These are phyloP conservation scores for Chaetomiaceae sp. DNA, from an alignment of 2,329 filamentous ascomycete species.

Conservation along the genomic window DNA sequence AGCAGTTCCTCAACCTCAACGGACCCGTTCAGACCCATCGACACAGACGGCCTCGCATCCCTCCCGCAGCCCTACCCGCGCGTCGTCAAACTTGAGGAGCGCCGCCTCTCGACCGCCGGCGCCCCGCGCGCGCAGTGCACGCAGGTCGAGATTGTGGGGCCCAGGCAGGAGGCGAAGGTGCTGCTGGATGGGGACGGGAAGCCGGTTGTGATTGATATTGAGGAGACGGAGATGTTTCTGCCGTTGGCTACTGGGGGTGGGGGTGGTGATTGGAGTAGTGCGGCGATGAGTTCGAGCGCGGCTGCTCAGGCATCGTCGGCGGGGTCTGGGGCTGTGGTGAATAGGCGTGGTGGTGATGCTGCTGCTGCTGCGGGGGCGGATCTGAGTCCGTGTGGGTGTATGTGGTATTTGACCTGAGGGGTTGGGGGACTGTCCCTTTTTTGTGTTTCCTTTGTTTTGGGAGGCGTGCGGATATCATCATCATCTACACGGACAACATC, in stretches of 20 bases:
- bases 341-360: too few species aligned
- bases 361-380: constrained; percentile 27
- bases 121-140: constrained; percentile 40
- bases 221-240: constrained; percentile 33
- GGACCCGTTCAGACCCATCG: constrained; percentile 15
- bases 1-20: too few species aligned
- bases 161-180: constrained; percentile 35
- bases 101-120: constrained; percentile 36
- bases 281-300: too few species aligned
- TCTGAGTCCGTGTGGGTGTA: constrained; percentile 48
- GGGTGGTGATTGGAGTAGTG: too few species aligned
- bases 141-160: constrained; percentile 42
- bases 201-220: constrained; percentile 40
- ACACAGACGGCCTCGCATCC: constrained; percentile 16
- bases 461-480: not conserved
- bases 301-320: too few species aligned
- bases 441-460: too few species aligned
- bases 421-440: not conserved
- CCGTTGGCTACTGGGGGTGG: constrained; percentile 9
- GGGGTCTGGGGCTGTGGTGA: too few species aligned
- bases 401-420: constrained; percentile 45
- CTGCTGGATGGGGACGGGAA: constrained; percentile 36
- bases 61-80: constrained; percentile 42
- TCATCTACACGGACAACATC: not conserved
- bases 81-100: constrained; percentile 52